Percentiles rank a stretch among this genome's conserved stretches.
Evolutionary conservation across 2,329 filamentous ascomycete genomes (phyloP).

Genomic region (Didymella keratinophila): DNA sequence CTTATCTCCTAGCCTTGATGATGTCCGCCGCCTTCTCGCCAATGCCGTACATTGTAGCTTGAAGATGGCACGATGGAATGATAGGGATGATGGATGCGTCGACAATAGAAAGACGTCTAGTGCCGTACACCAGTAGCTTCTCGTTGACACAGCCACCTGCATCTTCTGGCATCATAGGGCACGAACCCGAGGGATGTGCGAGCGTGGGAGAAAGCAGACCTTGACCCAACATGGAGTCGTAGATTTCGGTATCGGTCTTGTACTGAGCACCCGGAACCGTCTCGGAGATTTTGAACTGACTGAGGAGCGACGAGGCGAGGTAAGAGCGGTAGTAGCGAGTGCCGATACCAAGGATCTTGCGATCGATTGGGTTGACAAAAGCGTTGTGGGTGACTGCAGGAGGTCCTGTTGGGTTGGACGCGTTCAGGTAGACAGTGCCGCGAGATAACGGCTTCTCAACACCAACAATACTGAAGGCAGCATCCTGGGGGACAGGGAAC

Average conservation of each 20-base stretch:
- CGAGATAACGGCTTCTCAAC: conserved; percentile 46
- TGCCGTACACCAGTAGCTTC: conserved; percentile 43
- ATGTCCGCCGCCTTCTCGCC: conserved; percentile 41
- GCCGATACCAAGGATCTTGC: conserved; percentile 31
- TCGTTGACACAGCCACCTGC: conserved; percentile 38
- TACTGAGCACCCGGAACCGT: conserved; percentile 34
- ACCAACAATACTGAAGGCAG: conserved; percentile 33
- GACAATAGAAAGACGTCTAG: conserved; percentile 34
- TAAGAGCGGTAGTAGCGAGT: conserved; percentile 7
- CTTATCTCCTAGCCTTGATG: conserved; percentile 5
- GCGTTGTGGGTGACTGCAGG: conserved; percentile 39
- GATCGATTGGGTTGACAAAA: conserved; percentile 39
- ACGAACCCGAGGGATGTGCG: conserved; percentile 42
- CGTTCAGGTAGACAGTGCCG: conserved; percentile 46
- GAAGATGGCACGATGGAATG: conserved; percentile 38
- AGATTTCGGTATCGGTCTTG: conserved; percentile 34
- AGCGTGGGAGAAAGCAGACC: conserved; percentile 33
- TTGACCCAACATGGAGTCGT: conserved; percentile 27
- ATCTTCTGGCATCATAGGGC: conserved; percentile 38
- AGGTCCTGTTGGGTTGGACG: conserved; percentile 38
- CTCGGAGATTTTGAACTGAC: conserved; percentile 38
- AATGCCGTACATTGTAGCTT: conserved; percentile 46
- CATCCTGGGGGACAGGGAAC: conserved; percentile 49
- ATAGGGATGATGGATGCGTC: conserved; percentile 44
- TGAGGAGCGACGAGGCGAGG: conserved; percentile 1